Evolutionary conservation across 257 asterid species (phyloP).

Genomic region (Fraxinus excelsior): DNA sequence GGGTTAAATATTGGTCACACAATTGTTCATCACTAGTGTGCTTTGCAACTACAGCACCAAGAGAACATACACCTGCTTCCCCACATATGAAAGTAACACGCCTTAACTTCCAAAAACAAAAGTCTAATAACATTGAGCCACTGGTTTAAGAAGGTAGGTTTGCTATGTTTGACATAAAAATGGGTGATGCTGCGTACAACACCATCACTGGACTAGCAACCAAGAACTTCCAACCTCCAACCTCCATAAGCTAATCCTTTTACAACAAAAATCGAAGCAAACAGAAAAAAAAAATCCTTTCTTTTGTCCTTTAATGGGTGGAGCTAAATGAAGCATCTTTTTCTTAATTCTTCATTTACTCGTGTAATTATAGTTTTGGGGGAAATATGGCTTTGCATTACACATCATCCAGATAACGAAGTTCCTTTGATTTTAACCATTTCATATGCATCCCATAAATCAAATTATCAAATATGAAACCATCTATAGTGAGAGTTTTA

Average conservation of each 20-base stretch:
- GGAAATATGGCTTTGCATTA: neutral
- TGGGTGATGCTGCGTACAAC: neutral
- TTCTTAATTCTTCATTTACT: neutral
- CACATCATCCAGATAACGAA: neutral
- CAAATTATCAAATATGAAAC: neutral
- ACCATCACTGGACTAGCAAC: neutral
- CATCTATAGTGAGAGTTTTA: neutral
- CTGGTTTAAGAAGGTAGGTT: neutral
- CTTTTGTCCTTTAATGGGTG: neutral
- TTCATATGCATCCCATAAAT: conserved; percentile 4
- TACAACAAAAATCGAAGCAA: neutral
- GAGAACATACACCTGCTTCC: conserved; percentile 73
- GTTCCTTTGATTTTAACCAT: neutral
- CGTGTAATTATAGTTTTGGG: neutral
- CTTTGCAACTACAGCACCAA: conserved; percentile 79
- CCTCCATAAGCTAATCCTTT: neutral
- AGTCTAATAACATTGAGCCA: neutral
- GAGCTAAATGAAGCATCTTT: neutral
- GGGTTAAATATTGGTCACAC: no score
- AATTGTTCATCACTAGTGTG: conserved; percentile 53
- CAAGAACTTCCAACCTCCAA: neutral
- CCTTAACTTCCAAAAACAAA: conserved; percentile 39
- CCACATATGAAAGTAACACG: conserved; percentile 79
- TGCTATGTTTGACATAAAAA: neutral
- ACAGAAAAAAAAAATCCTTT: no score